A percentile compares a stretch with the other conserved stretches of the same genome.
Conservation (phyloP, 495 filamentous ascomycete genomes). For the Ascodesmis nigricans region DNA sequence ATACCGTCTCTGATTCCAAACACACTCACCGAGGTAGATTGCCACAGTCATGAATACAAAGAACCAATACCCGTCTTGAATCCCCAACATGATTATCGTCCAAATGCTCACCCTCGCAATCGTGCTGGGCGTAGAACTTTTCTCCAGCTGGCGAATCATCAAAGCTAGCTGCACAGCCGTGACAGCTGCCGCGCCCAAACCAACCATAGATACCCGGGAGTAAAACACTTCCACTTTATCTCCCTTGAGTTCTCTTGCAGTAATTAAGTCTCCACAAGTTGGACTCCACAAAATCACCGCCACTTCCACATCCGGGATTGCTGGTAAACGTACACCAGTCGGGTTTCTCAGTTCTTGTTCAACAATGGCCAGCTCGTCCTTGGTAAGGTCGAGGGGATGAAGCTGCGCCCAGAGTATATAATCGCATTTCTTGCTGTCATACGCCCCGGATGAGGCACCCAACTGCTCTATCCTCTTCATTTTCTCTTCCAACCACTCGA, state of each 20-base stretch:
- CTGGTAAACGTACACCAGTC: slow-evolving; percentile 50
- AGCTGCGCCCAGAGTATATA: slow-evolving; percentile 75
- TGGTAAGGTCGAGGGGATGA: slow-evolving; percentile 30
- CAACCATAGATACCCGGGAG: slow-evolving; percentile 39
- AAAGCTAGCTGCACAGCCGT: slow-evolving; percentile 50
- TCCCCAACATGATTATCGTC: slow-evolving; percentile 61
- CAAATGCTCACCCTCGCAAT: slow-evolving; percentile 77
- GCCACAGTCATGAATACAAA: slow-evolving; percentile 17
- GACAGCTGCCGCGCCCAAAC: slow-evolving; percentile 41
- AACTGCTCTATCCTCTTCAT: slow-evolving; percentile 13
- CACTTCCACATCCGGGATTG: slow-evolving; percentile 49
- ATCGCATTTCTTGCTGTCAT: slow-evolving; percentile 40
- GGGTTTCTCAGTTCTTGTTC: slow-evolving; percentile 74
- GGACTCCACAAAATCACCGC: slow-evolving; percentile 78
- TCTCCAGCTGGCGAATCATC: slow-evolving; percentile 67
- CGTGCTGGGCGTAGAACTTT: slow-evolving; percentile 84
- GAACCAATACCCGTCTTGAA: slow-evolving; percentile 44
- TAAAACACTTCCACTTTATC: slow-evolving; percentile 58
- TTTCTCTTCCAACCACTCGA: not conserved
- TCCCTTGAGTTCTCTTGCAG: slow-evolving; percentile 64
- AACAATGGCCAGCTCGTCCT: slow-evolving; percentile 36
- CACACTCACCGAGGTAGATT: slow-evolving; percentile 16
- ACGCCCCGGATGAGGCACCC: slow-evolving; percentile 9
- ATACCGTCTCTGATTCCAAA: not conserved
- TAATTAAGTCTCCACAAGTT: slow-evolving; percentile 79